Conservation (phyloP, 495 filamentous ascomycete genomes). For the Aspergillus nanangensis region DNA sequence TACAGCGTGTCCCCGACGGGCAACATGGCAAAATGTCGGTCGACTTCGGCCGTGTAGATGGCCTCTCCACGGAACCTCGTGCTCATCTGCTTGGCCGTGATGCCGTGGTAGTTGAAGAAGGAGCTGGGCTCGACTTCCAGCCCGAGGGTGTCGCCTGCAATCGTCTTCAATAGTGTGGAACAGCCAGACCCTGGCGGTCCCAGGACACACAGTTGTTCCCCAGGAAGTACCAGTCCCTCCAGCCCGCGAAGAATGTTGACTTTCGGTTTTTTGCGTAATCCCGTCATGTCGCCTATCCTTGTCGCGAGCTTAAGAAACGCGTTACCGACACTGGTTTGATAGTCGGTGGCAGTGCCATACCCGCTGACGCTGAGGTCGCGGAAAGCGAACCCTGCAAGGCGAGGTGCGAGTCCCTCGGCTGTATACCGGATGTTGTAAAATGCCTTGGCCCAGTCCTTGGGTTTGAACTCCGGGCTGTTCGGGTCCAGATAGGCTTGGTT, state of each 20-base stretch:
- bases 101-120: slow-evolving; percentile 70
- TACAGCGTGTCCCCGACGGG: slow-evolving; percentile 59
- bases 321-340: slow-evolving; percentile 71
- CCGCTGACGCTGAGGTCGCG: background rate
- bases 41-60: slow-evolving; percentile 58
- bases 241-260: slow-evolving; percentile 66
- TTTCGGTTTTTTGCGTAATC: slow-evolving; percentile 38
- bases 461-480: background rate
- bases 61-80: slow-evolving; percentile 61
- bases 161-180: slow-evolving; percentile 65
- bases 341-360: slow-evolving; percentile 38
- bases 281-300: slow-evolving; percentile 32
- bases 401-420: background rate
- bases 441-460: background rate
- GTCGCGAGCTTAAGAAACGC: slow-evolving; percentile 50
- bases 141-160: slow-evolving; percentile 65
- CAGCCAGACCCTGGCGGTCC: slow-evolving; percentile 67
- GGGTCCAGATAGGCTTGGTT: background rate
- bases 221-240: slow-evolving; percentile 62
- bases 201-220: slow-evolving; percentile 77
- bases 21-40: slow-evolving; percentile 60
- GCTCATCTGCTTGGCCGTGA: slow-evolving; percentile 60
- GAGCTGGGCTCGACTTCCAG: slow-evolving; percentile 53
- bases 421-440: background rate
- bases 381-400: background rate